Evolutionary conservation across 2,329 filamentous ascomycete species (phyloP), one percentile per base, ranked within the genome.

Genomic region (Fusarium torreyae): DNA sequence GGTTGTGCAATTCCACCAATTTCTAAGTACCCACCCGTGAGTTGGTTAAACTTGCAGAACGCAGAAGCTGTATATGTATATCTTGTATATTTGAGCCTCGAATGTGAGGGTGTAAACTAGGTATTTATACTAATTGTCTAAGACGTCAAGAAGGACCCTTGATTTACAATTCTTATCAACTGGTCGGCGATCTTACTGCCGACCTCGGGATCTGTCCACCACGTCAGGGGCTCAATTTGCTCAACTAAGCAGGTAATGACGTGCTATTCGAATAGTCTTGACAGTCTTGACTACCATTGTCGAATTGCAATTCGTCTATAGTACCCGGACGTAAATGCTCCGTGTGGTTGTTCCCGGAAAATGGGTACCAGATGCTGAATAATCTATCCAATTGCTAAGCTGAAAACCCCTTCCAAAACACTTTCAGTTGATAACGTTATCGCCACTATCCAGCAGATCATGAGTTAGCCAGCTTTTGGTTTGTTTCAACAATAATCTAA

Each of bases 211-310:
- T 33, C 26, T 15, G 34, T 20, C 17, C 28, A 31, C 13, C 28
- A 31, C 10, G 28, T 31, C 10, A 13, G 28, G 28, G 28, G 38
- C 39, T 20, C 15, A 4, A 24, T 45, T 46, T 62, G 57, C 57
- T 57, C 36, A 43, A 31, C 45, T 44, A 65, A 46, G 53, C 58
- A 34, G 43, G 38, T 24, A 34, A 65, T 68, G 58, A 54, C 53
- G 64, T 65, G 64, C 22, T 24, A 24, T 24, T 24, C 49, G 28
- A 54, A 45, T 15, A 38, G 40, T 14, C 17, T 38, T 40, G n/a
- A 24, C 8, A 18, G 14, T 28, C 20, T 17, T 20, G 20, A 22
- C 40, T 33, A 20, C 14, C 22, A 63, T 63, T 46, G 38, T 63
- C 42, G 17, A 36, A 56, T 33, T 7, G 22, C 24, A 15, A 13